Percentiles rank a stretch among this genome's conserved stretches.
These are phyloP conservation scores for Rhizomucor miehei DNA, from an alignment of 371 early-diverging fungal genomes.

Conservation along the genomic window DNA sequence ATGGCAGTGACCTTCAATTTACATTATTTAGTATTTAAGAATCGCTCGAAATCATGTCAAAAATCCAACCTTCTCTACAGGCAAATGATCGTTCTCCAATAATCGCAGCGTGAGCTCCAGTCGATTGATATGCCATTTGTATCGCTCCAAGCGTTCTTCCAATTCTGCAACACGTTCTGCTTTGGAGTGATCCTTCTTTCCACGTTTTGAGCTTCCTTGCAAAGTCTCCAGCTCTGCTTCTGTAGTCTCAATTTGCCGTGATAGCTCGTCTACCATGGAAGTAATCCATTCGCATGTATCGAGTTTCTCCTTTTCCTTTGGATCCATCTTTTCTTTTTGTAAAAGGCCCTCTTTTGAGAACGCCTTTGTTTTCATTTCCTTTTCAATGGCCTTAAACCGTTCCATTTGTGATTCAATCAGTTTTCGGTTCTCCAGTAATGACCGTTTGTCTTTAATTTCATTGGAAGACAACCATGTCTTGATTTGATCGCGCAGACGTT, in stretches of 20 bases:
- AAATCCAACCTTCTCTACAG: slow-evolving; percentile 67
- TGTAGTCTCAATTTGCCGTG: slow-evolving; percentile 82
- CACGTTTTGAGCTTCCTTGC: slow-evolving; percentile 67
- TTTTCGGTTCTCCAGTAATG: slow-evolving; percentile 84
- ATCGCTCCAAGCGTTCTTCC: slow-evolving; percentile 75
- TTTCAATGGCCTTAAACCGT: slow-evolving; percentile 94
- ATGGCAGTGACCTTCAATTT: slow-evolving; percentile 60
- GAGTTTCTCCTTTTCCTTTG: slow-evolving; percentile 86
- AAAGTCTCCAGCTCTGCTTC: slow-evolving; percentile 90
- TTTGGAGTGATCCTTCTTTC: slow-evolving; percentile 73
- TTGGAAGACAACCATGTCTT: slow-evolving; percentile 90
- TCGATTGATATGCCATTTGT: slow-evolving; percentile 85
- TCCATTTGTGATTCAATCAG: slow-evolving; percentile 98
- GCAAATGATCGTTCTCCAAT: slow-evolving; percentile 88
- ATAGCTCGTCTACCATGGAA: slow-evolving; percentile 77
- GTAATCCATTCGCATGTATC: slow-evolving; percentile 82
- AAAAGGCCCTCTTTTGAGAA: slow-evolving; percentile 93
- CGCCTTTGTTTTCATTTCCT: slow-evolving; percentile 98
- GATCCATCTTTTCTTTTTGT: slow-evolving; percentile 83
- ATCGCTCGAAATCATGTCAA: neutral
- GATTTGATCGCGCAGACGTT: slow-evolving; percentile 94
- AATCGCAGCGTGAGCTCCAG: slow-evolving; percentile 89
- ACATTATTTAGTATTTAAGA: neutral
- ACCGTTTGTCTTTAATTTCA: slow-evolving; percentile 95
- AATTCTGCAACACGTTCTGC: slow-evolving; percentile 67